Evolutionary conservation across 2,329 filamentous ascomycete genomes (phyloP), one percentile per base, ranked within the genome.

Genomic region (Aspergillus sclerotialis): DNA sequence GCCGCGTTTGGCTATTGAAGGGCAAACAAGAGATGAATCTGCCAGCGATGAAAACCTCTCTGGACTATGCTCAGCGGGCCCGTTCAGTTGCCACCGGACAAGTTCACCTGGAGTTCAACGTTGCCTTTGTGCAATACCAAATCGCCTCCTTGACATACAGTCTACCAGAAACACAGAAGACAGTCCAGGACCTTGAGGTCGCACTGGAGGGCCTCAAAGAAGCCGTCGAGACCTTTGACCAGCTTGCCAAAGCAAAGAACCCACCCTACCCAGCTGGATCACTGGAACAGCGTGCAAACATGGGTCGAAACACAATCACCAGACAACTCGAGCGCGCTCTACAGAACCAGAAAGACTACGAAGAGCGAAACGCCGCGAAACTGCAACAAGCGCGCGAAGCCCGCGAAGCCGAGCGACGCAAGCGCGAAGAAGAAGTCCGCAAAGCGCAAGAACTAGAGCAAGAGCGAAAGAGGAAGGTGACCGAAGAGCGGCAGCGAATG

Each of bases 61-160:
- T 84, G 19, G 76, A 80, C 26, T 79, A 78, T 49, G 75, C 78
- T 10, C 67, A 72, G 39, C 73, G 74, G 16, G 87, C 90, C 16
- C 76, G 94, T 12, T 76, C 79, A 36, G 75, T 84, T 35, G 80
- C 84, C 1, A 84, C 88, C 0, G 84, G 92, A 4, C 86, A 94
- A 50, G 73, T 89, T 18, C 87, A 94, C 61, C 86, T 92, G 61
- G 87, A 92, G 59, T 98, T 98, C 74, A 98, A 98, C 53, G 85
- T 98, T 17, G 92, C 92, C 1, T 98, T 95, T 55, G 86, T 96
- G 17, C 92, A 96, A 56, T 93, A 94, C 43, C 89, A 95, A 59
- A 80, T 96, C 35, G 90, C 90, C 13, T 82, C 83, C 29, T 77
- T 84, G 18, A 79, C 95, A 35, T 82, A 87, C 60, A 72, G 69